A percentile compares a stretch with the other conserved stretches of the same genome.
Conservation (phyloP, 345 rosid genomes). For the Rhizophora apiculata region DNA sequence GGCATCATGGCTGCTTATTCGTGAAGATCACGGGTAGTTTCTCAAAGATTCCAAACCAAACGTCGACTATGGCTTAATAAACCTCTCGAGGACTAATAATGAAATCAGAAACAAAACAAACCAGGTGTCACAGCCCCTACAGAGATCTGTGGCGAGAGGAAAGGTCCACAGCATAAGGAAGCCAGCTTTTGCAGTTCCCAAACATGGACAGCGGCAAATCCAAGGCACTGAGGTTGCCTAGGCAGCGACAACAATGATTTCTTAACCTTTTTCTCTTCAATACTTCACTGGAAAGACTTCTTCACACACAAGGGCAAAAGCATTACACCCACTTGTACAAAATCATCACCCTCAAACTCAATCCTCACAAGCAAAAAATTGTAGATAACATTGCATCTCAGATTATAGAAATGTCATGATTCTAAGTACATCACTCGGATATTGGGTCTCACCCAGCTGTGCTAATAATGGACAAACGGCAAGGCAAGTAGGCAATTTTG, state of each 20-base stretch:
- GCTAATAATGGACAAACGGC: background rate
- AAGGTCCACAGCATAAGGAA: constrained; percentile 1
- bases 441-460: too few relatives aligned
- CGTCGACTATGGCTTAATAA: too few relatives aligned
- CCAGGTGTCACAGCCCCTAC: background rate
- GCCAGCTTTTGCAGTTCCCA: constrained; percentile 4
- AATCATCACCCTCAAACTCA: background rate
- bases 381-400: background rate
- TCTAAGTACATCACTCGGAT: background rate
- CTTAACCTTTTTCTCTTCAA: background rate
- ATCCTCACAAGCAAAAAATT: background rate
- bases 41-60: background rate
- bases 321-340: constrained; percentile 1
- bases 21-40: background rate
- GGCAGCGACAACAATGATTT: constrained; percentile 13
- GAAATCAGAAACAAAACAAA: background rate
- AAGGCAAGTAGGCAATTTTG: background rate
- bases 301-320: constrained; percentile 13
- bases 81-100: background rate
- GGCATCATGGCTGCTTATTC: background rate
- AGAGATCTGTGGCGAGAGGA: background rate
- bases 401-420: background rate
- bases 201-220: background rate
- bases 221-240: constrained; percentile 16
- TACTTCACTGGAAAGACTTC: background rate